phyloP scores from a whole-genome alignment of 2,329 filamentous ascomycete species.

The Fonsecaea nubica region DNA sequence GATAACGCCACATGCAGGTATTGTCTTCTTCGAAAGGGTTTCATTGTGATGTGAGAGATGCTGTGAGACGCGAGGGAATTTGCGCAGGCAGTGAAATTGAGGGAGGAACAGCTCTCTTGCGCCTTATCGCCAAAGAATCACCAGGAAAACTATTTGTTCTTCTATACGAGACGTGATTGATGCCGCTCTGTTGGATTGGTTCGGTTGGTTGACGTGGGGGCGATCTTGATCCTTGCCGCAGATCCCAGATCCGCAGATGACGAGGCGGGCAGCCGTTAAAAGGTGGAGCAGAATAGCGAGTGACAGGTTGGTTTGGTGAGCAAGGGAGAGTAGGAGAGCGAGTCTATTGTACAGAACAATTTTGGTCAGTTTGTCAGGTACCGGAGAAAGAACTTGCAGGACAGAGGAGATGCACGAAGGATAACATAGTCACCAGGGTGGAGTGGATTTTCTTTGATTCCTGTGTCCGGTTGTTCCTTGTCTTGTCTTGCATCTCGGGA shows the following conservation, averaged over 20 bases:
- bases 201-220: conserved; percentile 21
- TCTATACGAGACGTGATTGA: not conserved
- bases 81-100: conserved; percentile 12
- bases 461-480: conserved; percentile 17
- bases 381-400: not conserved
- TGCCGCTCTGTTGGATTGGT: conserved; percentile 17
- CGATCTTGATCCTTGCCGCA: conserved; percentile 18
- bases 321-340: conserved; percentile 6
- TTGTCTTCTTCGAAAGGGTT: conserved; percentile 33
- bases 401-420: not conserved
- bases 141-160: not conserved
- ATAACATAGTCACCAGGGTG: conserved; percentile 5
- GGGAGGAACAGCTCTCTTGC: conserved; percentile 5
- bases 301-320: not conserved
- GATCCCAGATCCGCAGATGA: conserved; percentile 23
- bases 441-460: conserved; percentile 17
- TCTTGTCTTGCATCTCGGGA: conserved; percentile 20
- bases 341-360: conserved; percentile 3
- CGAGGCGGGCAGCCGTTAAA: conserved; percentile 3
- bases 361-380: not conserved
- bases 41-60: conserved; percentile 24
- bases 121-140: conserved; percentile 9
- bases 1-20: conserved; percentile 21
- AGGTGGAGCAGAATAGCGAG: conserved; percentile 16
- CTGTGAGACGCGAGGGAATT: not conserved